Evolutionary conservation across 2,329 filamentous ascomycete species (phyloP).

Genomic region (Epichloe aotearoae): DNA sequence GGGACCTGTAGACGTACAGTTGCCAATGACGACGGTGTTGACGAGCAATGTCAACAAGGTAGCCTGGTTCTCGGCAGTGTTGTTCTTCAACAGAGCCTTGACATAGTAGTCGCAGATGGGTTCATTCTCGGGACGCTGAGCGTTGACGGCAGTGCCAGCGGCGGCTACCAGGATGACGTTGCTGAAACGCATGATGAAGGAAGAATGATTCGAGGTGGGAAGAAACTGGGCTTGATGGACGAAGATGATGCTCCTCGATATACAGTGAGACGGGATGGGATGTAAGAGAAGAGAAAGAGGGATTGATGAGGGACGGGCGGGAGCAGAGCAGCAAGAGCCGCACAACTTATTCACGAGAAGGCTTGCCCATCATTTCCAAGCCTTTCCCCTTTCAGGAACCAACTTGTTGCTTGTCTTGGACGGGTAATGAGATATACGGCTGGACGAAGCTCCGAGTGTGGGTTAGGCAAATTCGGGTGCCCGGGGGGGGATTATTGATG

Average conservation of each 20-base stretch:
- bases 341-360: not conserved
- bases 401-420: not conserved
- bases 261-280: not conserved
- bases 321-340: not conserved
- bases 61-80: slow-evolving; percentile 44
- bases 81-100: slow-evolving; percentile 42
- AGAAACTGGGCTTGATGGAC: not conserved
- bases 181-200: slow-evolving; percentile 13
- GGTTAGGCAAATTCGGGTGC: not conserved
- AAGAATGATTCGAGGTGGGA: not conserved
- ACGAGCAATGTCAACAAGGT: slow-evolving; percentile 43
- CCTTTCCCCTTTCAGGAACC: not conserved
- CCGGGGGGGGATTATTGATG: no score
- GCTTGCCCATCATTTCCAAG: not conserved
- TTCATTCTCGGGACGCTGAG: slow-evolving; percentile 33
- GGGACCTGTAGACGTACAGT: slow-evolving; percentile 24
- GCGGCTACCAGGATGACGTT: slow-evolving; percentile 11
- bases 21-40: slow-evolving; percentile 52
- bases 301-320: fast-evolving
- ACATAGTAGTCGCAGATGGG: slow-evolving; percentile 54
- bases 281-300: not conserved
- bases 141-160: slow-evolving; percentile 13
- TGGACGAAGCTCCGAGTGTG: not conserved
- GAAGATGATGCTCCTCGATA: not conserved
- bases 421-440: not conserved